phyloP scores from a whole-genome alignment of 768 basidiomycete species.

The Fibroporia radiculosa region DNA sequence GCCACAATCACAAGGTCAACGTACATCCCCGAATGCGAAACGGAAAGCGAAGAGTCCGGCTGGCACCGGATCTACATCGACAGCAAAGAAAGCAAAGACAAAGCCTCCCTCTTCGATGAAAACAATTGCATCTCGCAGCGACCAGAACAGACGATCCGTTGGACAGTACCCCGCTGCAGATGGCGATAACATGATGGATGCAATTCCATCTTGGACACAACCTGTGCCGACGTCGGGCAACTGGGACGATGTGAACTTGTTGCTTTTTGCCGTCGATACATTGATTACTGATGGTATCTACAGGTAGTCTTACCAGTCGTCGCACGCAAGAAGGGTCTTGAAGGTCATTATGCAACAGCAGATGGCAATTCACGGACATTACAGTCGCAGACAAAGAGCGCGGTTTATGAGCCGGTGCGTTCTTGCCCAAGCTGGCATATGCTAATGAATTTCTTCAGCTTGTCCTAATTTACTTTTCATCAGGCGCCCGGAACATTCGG shows the following conservation, averaged over 20 bases:
- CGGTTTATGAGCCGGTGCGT: conserved; percentile 51
- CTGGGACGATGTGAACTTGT: conserved; percentile 66
- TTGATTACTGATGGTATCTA: conserved; percentile 1
- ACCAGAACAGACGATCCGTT: conserved; percentile 46
- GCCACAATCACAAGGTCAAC: conserved; percentile 9
- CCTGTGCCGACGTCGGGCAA: conserved; percentile 60
- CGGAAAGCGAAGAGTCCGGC: conserved; percentile 42
- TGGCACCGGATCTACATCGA: conserved; percentile 28
- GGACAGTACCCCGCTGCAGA: conserved; percentile 61
- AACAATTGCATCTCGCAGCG: conserved; percentile 32
- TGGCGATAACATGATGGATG: conserved; percentile 54
- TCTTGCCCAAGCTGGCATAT: conserved; percentile 6
- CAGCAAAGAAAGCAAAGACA: conserved; percentile 33
- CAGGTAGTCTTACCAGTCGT: conserved; percentile 83
- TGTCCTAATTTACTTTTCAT: not conserved
- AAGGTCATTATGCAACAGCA: conserved; percentile 58
- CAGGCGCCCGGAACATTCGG: conserved; percentile 83
- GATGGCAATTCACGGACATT: conserved; percentile 60
- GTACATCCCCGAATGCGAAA: conserved; percentile 24
- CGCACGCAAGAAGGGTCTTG: conserved; percentile 73
- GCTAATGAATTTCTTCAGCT: not conserved
- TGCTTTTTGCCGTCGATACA: not conserved
- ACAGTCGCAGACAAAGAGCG: conserved; percentile 34
- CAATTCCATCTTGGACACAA: conserved; percentile 80
- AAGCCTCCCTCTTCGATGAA: conserved; percentile 25